Conservation (phyloP, 176 grass and related monocot genomes). For the Cocos nucifera region DNA sequence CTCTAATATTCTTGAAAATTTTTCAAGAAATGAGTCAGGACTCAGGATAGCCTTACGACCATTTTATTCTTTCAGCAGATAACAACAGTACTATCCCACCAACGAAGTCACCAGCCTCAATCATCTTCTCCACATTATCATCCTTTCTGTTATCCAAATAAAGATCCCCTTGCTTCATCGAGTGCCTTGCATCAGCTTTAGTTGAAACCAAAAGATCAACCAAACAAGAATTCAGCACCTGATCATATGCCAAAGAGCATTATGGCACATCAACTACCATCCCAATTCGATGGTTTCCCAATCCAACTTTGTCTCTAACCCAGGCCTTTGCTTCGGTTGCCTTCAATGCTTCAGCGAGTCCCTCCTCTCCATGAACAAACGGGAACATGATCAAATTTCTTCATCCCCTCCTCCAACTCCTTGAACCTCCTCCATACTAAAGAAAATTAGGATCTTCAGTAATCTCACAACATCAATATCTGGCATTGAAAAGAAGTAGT, state of each 20-base stretch:
- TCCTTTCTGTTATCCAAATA: slow-evolving; percentile 75
- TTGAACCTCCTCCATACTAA: slow-evolving; percentile 69
- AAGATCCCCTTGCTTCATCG: slow-evolving; percentile 81
- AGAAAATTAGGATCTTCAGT: slow-evolving; percentile 50
- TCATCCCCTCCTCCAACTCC: slow-evolving; percentile 73
- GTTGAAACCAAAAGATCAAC: slow-evolving; percentile 77
- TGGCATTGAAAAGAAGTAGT: slow-evolving; percentile 71
- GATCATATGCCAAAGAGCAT: slow-evolving; percentile 53
- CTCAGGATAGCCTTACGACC: slow-evolving; percentile 77
- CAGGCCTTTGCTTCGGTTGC: slow-evolving; percentile 75
- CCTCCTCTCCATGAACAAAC: slow-evolving; percentile 62
- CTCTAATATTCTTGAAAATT: neutral
- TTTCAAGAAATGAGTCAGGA: slow-evolving; percentile 14
- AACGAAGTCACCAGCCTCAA: slow-evolving; percentile 64
- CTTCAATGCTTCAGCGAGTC: slow-evolving; percentile 70
- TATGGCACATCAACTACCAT: slow-evolving; percentile 79
- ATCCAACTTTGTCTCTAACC: slow-evolving; percentile 55
- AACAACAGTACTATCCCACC: slow-evolving; percentile 72
- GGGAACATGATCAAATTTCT: slow-evolving; percentile 52
- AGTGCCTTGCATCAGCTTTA: slow-evolving; percentile 51
- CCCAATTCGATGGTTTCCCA: slow-evolving; percentile 55
- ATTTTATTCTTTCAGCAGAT: slow-evolving; percentile 97
- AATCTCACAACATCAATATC: slow-evolving; percentile 75
- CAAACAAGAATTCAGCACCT: slow-evolving; percentile 73
- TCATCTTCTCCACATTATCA: slow-evolving; percentile 51